Base-by-base conservation (phyloP, 768 basidiomycete genomes). In the Candolleomyces eurysporus region DNA sequence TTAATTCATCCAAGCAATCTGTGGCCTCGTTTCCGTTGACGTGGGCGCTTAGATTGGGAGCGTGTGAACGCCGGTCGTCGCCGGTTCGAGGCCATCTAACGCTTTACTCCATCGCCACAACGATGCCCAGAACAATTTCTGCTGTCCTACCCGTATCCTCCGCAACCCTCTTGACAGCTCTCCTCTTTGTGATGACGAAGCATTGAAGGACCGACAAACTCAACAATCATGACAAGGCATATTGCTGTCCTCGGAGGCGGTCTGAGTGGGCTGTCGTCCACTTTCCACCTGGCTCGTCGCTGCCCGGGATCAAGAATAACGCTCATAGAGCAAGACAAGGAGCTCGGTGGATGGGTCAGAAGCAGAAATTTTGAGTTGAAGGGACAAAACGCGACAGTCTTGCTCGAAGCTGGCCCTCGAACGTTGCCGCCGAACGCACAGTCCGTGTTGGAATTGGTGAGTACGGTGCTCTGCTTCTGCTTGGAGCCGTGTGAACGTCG, bases 291-390 rank as follows among this genome's bases (percentile, higher is more conserved):
- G 8, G 78, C 90, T 10, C 77, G 87, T 57, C 79, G 82, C 6
- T 89, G 90, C 64, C 88, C 90, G 0, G 65, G 71, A 10, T 66
- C 83, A 0, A 76, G 73, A 9, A 84, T 97, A 61, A 82, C 86
- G 1, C 68, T 98, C 11, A 64, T 96, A 26, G 95, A 98, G 66
- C 84, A 79, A 63, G 74, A 84, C 8, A 53, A 73, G 0, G 78
- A 85, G 2, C 71, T 90, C 5, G 96, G 96, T 13, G 96, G 96
- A n/a, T 98, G 95, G 96, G 83, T 94, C 0, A 79, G 76, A 57
- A 90, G 83, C 53, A 80, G 86, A 59, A 80, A 81, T 16, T 78
- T 88, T 21, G 65, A 74, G 8, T 64, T 91, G 9, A 26, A 26
- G 26, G 68, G 66, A 5, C 55, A 65, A 36, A 52, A 64, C 5